These are phyloP conservation scores for Thermothielavioides terrestris DNA, from an alignment of 495 filamentous ascomycete genomes.

Conservation along the genomic window DNA sequence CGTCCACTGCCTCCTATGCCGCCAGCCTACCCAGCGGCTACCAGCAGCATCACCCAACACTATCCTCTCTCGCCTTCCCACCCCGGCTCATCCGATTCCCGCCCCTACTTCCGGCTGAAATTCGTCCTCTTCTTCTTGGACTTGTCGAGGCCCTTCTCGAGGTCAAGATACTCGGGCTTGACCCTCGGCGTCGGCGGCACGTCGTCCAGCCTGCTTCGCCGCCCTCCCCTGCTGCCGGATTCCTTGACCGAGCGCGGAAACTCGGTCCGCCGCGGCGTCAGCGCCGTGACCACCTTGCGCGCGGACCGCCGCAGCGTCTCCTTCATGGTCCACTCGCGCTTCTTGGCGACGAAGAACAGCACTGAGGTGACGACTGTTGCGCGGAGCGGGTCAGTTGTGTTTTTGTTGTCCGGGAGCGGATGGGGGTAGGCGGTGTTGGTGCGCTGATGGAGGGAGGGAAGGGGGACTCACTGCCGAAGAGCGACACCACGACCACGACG, in stretches of 20 bases:
- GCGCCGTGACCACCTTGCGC: constrained; percentile 42
- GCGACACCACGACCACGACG: constrained; percentile 47
- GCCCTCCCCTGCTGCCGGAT: constrained; percentile 16
- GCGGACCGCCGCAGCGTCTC: constrained; percentile 46
- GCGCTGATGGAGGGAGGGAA: background rate
- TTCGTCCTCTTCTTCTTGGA: constrained; percentile 31
- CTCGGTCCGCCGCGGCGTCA: constrained; percentile 46
- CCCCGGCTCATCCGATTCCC: too few species aligned
- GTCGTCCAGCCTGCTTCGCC: constrained; percentile 40
- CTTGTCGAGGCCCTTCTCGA: constrained; percentile 43
- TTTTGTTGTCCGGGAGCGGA: background rate
- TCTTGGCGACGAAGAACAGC: constrained; percentile 49
- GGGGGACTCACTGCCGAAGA: constrained; percentile 45
- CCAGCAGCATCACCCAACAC: too few species aligned
- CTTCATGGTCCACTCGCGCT: constrained; percentile 47
- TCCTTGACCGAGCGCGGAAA: constrained; percentile 47
- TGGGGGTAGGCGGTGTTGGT: background rate
- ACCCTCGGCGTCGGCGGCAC: constrained; percentile 44
- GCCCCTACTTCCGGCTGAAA: constrained; percentile 23
- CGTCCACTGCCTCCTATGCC: too few species aligned
- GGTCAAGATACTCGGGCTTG: constrained; percentile 31
- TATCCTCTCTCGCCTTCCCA: too few species aligned
- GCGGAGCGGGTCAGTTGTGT: background rate
- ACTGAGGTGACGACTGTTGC: constrained; percentile 36
- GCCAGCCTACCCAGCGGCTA: too few species aligned